Evolutionary conservation across 495 filamentous ascomycete species (phyloP), one percentile per base, ranked within the genome.

Genomic region (Parathielavia appendiculata): DNA sequence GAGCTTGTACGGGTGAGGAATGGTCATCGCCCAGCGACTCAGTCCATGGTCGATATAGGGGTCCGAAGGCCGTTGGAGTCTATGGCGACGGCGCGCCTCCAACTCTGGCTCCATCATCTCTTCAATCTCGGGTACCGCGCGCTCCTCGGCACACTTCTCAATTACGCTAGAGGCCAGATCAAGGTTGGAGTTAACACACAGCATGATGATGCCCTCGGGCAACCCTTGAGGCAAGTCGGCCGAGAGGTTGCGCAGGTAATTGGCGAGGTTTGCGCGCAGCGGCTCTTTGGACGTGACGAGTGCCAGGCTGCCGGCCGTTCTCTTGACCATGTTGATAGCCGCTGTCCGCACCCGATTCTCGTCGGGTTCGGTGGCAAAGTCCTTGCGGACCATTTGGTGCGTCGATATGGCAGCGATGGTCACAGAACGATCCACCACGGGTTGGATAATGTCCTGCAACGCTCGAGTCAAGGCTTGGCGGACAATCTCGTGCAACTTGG

Each of bases 211-310:
- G 19, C 91, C 91, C 68, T 99, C 95, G 2, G 91, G 88, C 22
- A 91, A 76, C 59, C 88, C 87, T 26, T 84, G 84, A 12, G 76
- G 76, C 5, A 84, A 68, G 34, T 95, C 90, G 57, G 80, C 75
- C 11, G 90, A 85, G 66, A 92, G 79, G 22, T 76, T 71, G n/a
- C 95, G 87, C 62, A 99, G 88, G 67, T 97, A 95, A 71, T 97
- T 97, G 36, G 83, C 88, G 76, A 97, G 97, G 75, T 92, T 97
- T 71, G 92, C 90, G 57, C 92, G 84, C 19, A 99, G 77, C 30
- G 93, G 93, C 67, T 99, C 95, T 72, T 97, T 97, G 66, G 91
- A 97, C 7, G 93, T 97, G n/a, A 97, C 93, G 16, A 95, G 81
- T 14, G 93, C 93, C 51, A 99, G 80, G 63, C 89, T 93, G 14